These are phyloP conservation scores for Uromyces viciae-fabae DNA, from an alignment of 1,284 basidiomycete species.

Conservation along the genomic window DNA sequence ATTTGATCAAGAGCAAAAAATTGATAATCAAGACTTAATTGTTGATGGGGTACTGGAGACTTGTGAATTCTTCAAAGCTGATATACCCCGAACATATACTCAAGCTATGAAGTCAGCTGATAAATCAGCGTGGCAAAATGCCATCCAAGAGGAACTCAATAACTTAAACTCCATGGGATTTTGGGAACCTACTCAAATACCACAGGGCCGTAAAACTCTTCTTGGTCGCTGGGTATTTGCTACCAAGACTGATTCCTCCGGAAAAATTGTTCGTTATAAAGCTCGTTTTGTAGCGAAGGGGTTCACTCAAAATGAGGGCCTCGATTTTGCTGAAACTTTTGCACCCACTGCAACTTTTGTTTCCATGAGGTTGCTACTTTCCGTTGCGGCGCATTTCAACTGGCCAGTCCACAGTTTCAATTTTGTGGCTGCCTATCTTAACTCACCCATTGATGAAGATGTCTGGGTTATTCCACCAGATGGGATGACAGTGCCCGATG, in stretches of 20 bases:
- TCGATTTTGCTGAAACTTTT: conserved; percentile 12
- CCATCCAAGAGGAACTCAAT: not conserved
- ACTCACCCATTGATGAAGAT: conserved; percentile 11
- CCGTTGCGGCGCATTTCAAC: not conserved
- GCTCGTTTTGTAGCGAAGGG: conserved; percentile 15
- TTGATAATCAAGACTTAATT: not conserved
- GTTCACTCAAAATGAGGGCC: not conserved
- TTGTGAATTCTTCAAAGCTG: not conserved
- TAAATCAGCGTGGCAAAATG: not conserved
- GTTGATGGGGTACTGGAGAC: not conserved
- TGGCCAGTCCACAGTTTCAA: conserved; percentile 22
- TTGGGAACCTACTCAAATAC: not conserved
- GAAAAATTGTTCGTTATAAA: not conserved
- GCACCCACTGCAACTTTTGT: conserved; percentile 25
- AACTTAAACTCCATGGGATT: not conserved
- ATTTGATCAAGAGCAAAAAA: not conserved
- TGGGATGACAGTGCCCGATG: not conserved
- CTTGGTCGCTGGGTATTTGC: conserved; percentile 12
- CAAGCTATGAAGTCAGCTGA: not conserved
- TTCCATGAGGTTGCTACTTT: not conserved
- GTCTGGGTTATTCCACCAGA: not conserved
- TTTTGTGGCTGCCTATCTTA: conserved; percentile 14
- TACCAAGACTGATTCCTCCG: not conserved
- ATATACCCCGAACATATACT: not conserved
- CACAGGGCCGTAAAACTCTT: not conserved